phyloP scores from a whole-genome alignment of 768 basidiomycete species.

The Mycena epipterygia region DNA sequence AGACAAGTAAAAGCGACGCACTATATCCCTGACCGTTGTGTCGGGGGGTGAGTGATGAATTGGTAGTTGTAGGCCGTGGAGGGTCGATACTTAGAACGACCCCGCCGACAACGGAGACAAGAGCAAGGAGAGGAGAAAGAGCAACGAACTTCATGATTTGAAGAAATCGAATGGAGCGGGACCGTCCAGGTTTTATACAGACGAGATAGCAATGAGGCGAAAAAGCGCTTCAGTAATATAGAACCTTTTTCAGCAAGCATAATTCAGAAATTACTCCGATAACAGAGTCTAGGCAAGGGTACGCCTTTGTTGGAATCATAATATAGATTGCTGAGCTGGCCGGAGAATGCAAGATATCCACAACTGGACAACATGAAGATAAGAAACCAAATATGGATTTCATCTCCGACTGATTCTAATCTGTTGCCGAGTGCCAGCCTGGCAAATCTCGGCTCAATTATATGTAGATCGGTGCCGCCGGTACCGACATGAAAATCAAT shows the following conservation, averaged over 20 bases:
- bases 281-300: not conserved
- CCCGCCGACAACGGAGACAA: not conserved
- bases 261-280: not conserved
- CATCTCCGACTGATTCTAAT: not conserved
- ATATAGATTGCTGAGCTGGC: not conserved
- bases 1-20: not conserved
- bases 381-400: not conserved
- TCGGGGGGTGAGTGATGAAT: not conserved
- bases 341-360: not conserved
- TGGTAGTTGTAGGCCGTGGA: not conserved
- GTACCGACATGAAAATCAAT: not conserved
- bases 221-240: not conserved
- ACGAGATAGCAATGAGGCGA: not conserved
- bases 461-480: not conserved
- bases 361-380: not conserved
- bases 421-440: not conserved
- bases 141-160: not conserved
- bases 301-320: not conserved
- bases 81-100: not conserved
- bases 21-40: not conserved
- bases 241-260: not conserved
- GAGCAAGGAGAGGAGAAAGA: not conserved
- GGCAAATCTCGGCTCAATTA: not conserved
- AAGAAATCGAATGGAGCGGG: not conserved
- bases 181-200: not conserved